These are phyloP conservation scores for Coemansia sp. DNA, from an alignment of 192 early-diverging fungal species.

Conservation along the genomic window DNA sequence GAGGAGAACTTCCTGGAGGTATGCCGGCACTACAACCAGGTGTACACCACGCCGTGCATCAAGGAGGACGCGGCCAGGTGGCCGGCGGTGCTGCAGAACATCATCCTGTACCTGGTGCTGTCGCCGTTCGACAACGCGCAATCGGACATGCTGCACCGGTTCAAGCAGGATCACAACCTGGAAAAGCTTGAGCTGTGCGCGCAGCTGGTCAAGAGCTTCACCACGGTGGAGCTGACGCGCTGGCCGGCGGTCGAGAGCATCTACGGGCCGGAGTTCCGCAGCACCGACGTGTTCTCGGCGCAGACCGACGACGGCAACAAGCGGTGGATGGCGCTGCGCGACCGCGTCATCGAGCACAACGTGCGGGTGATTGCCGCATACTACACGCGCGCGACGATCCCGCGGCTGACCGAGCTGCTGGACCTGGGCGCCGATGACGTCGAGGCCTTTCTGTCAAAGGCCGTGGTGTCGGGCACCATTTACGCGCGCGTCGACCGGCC, in stretches of 20 bases:
- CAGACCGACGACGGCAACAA: constrained; percentile 71
- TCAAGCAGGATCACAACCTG: constrained; percentile 77
- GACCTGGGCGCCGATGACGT: constrained; percentile 80
- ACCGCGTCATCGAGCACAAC: constrained; percentile 98
- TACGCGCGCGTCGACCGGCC: constrained; percentile 94
- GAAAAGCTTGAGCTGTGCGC: constrained; percentile 67
- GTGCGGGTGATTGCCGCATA: constrained; percentile 95
- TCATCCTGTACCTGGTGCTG: constrained; percentile 82
- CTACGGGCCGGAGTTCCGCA: constrained; percentile 73
- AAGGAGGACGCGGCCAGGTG: constrained; percentile 74
- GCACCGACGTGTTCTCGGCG: constrained; percentile 69
- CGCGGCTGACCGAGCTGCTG: constrained; percentile 84
- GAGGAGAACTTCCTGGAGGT: constrained; percentile 85
- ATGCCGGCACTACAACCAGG: constrained; percentile 87
- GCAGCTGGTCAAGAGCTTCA: constrained; percentile 87
- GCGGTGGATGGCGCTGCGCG: constrained; percentile 79
- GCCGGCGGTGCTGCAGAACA: constrained; percentile 69
- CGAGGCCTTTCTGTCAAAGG: constrained; percentile 87
- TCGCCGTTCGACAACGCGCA: constrained; percentile 96
- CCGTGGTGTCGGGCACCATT: constrained; percentile 93
- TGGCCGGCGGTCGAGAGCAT: constrained; percentile 92
- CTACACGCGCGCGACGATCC: constrained; percentile 82
- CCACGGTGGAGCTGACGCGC: constrained; percentile 87
- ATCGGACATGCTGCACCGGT: constrained; percentile 85
- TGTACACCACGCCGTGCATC: constrained; percentile 82